Evolutionary conservation across 1,284 basidiomycete species (phyloP).

Genomic region (Cryptococcus deneoformans): DNA sequence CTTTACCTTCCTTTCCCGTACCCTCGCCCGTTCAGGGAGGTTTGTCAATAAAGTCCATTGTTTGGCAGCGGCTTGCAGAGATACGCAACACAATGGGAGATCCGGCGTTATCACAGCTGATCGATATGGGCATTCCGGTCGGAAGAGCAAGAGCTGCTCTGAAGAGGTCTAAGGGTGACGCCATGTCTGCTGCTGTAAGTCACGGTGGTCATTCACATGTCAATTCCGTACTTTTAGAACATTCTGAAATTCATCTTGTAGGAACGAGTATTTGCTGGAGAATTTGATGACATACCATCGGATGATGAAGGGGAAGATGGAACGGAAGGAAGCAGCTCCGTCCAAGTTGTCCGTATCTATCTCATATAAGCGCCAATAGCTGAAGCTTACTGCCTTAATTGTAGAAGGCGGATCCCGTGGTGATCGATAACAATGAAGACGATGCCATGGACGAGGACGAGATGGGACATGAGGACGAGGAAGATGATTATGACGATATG

Average conservation of each 20-base stretch:
- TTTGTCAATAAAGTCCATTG: too few relatives aligned
- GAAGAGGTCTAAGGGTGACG: conserved; percentile 67
- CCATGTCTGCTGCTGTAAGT: conserved; percentile 85
- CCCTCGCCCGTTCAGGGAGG: too few relatives aligned
- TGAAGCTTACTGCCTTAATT: neutral
- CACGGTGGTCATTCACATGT: neutral
- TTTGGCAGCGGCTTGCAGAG: too few relatives aligned
- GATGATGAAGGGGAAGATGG: conserved; percentile 51
- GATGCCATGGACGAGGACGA: conserved; percentile 8
- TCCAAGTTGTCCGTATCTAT: too few relatives aligned
- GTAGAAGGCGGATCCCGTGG: conserved; percentile 1
- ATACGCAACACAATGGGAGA: conserved; percentile 1
- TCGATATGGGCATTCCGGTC: conserved; percentile 61
- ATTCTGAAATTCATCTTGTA: conserved; percentile 9
- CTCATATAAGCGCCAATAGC: too few relatives aligned
- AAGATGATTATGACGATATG: conserved; percentile 42
- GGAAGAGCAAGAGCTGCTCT: conserved; percentile 75
- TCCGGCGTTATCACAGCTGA: conserved; percentile 29
- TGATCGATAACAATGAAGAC: conserved; percentile 3
- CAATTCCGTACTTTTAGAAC: neutral
- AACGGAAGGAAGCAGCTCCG: neutral
- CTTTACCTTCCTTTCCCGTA: too few relatives aligned
- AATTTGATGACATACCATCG: conserved; percentile 63
- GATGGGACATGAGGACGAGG: conserved; percentile 23
- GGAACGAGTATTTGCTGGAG: conserved; percentile 58